These are phyloP conservation scores for Pleurotus giganteus DNA, from an alignment of 768 basidiomycete species.

Conservation along the genomic window DNA sequence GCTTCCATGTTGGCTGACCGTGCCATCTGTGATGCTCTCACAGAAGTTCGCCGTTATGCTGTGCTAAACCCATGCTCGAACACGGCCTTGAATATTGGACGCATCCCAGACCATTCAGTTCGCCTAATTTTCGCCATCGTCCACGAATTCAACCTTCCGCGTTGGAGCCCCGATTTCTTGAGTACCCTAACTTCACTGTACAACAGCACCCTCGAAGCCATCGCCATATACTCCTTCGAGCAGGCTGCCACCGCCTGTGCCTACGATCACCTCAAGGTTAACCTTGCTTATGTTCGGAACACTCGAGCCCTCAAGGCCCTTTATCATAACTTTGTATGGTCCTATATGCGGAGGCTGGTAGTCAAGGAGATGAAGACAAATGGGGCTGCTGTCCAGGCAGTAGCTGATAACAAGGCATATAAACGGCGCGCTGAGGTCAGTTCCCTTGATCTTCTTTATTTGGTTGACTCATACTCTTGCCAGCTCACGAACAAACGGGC, in stretches of 20 bases:
- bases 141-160: background rate
- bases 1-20: background rate
- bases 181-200: background rate
- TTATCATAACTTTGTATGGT: constrained; percentile 1
- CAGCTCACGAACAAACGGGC: background rate
- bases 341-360: background rate
- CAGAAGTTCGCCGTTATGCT: background rate
- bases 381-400: background rate
- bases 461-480: background rate
- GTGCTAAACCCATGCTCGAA: background rate
- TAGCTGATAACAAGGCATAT: background rate
- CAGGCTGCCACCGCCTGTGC: background rate
- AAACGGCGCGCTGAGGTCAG: background rate
- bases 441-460: background rate
- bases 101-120: background rate
- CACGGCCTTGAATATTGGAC: background rate
- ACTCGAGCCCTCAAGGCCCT: background rate
- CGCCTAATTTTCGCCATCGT: background rate
- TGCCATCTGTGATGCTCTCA: background rate
- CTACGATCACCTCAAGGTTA: background rate
- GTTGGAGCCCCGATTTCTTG: background rate
- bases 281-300: background rate
- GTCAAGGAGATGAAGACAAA: background rate
- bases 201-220: background rate
- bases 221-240: background rate